Evolutionary conservation across 805 yeast species (phyloP).

Genomic region (Isabelozyma rhagii): DNA sequence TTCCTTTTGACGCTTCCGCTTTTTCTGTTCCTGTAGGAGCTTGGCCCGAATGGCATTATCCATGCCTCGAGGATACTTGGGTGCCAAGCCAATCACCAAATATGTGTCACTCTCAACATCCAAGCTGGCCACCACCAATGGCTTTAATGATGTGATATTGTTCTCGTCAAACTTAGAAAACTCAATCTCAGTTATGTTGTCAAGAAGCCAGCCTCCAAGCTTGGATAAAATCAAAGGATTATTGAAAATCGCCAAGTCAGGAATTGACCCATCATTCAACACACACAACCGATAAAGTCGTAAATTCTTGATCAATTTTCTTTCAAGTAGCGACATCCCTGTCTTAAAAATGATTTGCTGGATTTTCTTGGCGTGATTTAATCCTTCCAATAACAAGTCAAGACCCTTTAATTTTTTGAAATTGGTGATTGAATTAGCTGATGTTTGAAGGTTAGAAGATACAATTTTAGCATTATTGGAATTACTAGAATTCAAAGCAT

Average conservation of each 20-base stretch:
- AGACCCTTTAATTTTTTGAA: constrained; percentile 39
- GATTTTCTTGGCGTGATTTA: constrained; percentile 77
- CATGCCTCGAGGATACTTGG: constrained; percentile 61
- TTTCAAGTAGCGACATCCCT: constrained; percentile 86
- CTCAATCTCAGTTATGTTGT: constrained; percentile 81
- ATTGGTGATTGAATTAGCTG: constrained; percentile 5
- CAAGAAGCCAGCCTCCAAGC: constrained; percentile 87
- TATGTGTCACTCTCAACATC: constrained; percentile 73
- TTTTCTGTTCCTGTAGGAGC: constrained; percentile 17
- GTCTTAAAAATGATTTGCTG: constrained; percentile 84
- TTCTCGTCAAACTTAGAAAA: constrained; percentile 26
- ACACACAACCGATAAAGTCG: constrained; percentile 83
- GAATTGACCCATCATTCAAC: constrained; percentile 71
- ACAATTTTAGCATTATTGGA: constrained; percentile 11
- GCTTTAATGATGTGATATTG: constrained; percentile 49
- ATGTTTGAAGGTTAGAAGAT: constrained; percentile 5
- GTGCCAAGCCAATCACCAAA: constrained; percentile 85
- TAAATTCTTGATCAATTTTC: constrained; percentile 73
- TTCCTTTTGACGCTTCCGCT: constrained; percentile 29
- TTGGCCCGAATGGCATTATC: constrained; percentile 33
- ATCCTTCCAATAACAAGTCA: constrained; percentile 61
- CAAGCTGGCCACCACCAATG: constrained; percentile 81
- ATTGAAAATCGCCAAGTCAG: constrained; percentile 70
- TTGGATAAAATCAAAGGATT: constrained; percentile 85
- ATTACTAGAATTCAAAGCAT: constrained; percentile 42